A percentile compares a stretch with the other conserved stretches of the same genome.
phyloP scores from a whole-genome alignment of 2,329 filamentous ascomycete genomes.

The Didymella arachidicola region DNA sequence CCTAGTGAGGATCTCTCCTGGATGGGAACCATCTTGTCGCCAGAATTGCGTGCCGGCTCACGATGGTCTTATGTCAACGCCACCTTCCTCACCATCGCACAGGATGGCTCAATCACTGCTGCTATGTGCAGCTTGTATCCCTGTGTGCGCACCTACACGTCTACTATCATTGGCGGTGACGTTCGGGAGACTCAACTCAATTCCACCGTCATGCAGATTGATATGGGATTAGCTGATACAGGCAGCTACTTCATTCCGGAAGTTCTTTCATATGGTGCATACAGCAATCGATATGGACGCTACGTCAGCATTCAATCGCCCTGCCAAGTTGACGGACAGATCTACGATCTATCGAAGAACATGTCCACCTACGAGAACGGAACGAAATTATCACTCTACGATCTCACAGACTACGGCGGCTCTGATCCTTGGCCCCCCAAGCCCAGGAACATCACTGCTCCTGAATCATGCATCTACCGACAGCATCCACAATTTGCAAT shows the following conservation, averaged over 20 bases:
- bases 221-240: neutral
- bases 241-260: too few relatives aligned
- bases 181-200: neutral
- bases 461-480: neutral
- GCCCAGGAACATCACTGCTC: neutral
- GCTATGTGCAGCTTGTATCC: conserved; percentile 8
- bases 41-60: neutral
- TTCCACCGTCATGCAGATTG: neutral
- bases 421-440: neutral
- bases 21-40: neutral
- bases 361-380: neutral
- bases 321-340: neutral
- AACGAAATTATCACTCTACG: neutral
- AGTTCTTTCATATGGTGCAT: too few relatives aligned
- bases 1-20: neutral
- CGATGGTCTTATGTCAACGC: conserved; percentile 9
- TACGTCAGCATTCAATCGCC: neutral
- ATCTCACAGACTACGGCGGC: neutral
- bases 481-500: neutral
- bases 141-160: neutral
- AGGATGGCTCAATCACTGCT: neutral
- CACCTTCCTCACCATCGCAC: neutral
- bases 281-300: neutral
- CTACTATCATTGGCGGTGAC: neutral
- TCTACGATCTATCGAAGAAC: neutral